These are phyloP conservation scores for Yamadazyma spencermartinsiae DNA, from an alignment of 1,139 yeast genomes.

Conservation along the genomic window DNA sequence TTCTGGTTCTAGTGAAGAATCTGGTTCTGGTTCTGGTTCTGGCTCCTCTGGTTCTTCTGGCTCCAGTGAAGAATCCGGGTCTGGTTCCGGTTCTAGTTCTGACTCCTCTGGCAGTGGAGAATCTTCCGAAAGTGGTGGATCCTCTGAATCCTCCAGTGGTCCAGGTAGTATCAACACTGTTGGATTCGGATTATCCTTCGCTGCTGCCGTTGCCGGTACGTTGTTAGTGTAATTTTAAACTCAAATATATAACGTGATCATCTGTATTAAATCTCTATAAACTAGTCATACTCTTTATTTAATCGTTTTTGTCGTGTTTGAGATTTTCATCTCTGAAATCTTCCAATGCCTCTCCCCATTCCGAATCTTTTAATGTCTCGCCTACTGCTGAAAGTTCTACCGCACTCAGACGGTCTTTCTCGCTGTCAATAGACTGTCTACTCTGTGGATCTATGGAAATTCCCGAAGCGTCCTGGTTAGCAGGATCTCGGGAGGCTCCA, in stretches of 20 bases:
- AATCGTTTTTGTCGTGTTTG: conserved; percentile 17
- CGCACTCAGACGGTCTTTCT: conserved; percentile 12
- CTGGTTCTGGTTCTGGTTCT: conserved; percentile 10
- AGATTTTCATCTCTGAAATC: conserved; percentile 5
- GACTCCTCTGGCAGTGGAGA: conserved; percentile 23
- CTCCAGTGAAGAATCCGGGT: conserved; percentile 9
- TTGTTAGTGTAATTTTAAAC: conserved; percentile 18
- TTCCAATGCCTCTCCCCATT: conserved; percentile 30
- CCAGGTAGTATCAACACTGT: conserved; percentile 9
- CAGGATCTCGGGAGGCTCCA: conserved; percentile 3
- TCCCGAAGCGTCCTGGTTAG: conserved; percentile 5
- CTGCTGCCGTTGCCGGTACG: conserved; percentile 17
- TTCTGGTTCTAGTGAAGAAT: conserved; percentile 9
- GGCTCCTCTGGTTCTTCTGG: conserved; percentile 8
- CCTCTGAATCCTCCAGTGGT: conserved; percentile 8
- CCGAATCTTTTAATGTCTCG: conserved; percentile 25
- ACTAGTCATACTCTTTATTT: conserved; percentile 2
- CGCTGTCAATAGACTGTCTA: conserved; percentile 7
- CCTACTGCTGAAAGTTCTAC: conserved; percentile 25
- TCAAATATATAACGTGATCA: too few species aligned
- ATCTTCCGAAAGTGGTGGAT: conserved; percentile 4
- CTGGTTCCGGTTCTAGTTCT: conserved; percentile 19
- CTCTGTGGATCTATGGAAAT: conserved; percentile 5
- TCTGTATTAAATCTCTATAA: conserved; percentile 1
- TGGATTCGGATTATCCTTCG: conserved; percentile 16